Evolutionary conservation across 2,329 filamentous ascomycete species (phyloP), one percentile per base, ranked within the genome.

Genomic region (Aspergillus aculeatus): DNA sequence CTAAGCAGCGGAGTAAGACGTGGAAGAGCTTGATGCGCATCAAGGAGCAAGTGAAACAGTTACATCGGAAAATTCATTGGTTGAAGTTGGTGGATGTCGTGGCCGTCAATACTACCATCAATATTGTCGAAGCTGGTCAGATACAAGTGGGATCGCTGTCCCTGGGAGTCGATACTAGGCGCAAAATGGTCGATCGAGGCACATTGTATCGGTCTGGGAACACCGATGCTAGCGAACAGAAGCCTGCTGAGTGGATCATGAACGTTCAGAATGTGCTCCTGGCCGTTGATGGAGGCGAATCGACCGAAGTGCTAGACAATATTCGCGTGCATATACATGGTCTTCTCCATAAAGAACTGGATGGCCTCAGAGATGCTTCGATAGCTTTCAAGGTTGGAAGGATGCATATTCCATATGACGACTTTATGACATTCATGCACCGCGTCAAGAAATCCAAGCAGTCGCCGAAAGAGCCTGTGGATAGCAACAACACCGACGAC

Each of bases 161-260:
- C 14, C 80, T 96, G 61, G 90, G 91, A 5, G 90, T 99, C 56
- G 94, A 99, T 72, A 98, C 95, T 6, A 83, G 96, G 67, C 88
- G 87, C 62, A 96, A 96, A 77, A 94, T 93, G 77, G 91, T 96
- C 31, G 93, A 97, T 71, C 86, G 92, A 57, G 92, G 91, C 60
- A 89, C 92, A 49, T 88, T 96, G 69, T 96, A 96, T 76, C 89
- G 93, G 67, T 91, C 92, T 71, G 84, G 89, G 75, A 87, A 87
- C 71, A 82, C 87, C 64, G 82, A 85, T 64, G 82, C 82, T 48
- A 81, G 83, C 29, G 80, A 86, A 53, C 87, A 89, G 67, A 83
- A 85, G 50, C 92, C 95, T 44, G 94, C 93, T 1, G 96, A 99
- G 80, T 99, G 96, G 94, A 94, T 96, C 64, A 84, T 96, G 68